Base-by-base conservation (phyloP, 768 basidiomycete species). In the Rhizopogon salebrosus region DNA sequence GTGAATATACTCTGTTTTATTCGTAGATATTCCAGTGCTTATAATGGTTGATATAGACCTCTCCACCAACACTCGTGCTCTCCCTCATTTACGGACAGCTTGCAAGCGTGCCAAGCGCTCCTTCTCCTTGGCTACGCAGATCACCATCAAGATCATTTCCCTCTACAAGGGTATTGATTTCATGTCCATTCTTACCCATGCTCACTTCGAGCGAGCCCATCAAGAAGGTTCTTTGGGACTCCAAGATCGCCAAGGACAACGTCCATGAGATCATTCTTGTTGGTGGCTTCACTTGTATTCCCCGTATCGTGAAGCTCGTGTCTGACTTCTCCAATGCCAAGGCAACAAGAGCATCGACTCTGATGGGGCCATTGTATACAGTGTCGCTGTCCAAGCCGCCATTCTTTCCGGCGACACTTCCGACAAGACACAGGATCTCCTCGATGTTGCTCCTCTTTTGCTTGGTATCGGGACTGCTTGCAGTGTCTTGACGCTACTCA, bases 301-400 rank as follows among this genome's bases (percentile, higher is more conserved):
- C 95, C 60, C 90, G 92, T 71, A 89, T 98, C 64, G 87, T 92
- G 70, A 95, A 97, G 75, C 90, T 98, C 68, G 92, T 98, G 53
- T 95, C 92, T 60, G 95, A 98, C 73, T 97, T 90, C 84, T 98
- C 98, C 81, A 92, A 91, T 70, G 95, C 94, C 70, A 94, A 95
- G 80, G 94, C 64, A 94, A 93, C 82, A 97, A 95, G 83, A 89
- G 88, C 76, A 98, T 98, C 80, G 98, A 98, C 85, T 95, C 95
- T 48, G 95, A 98, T 60, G 95, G 97, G 76, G 95, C 95, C 52
- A 94, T 98, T 54, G 95, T 95, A 18, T 97, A 97, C 71, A 95
- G 95, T 79, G 95, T 97, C 52, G 95, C 95, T 54, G 94, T 99
- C 62, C 95, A 98, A 75, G 95, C 93, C 53, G 95, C 95, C 63